These are phyloP conservation scores for Candida quercuum DNA, from an alignment of 805 yeast species.

Conservation along the genomic window DNA sequence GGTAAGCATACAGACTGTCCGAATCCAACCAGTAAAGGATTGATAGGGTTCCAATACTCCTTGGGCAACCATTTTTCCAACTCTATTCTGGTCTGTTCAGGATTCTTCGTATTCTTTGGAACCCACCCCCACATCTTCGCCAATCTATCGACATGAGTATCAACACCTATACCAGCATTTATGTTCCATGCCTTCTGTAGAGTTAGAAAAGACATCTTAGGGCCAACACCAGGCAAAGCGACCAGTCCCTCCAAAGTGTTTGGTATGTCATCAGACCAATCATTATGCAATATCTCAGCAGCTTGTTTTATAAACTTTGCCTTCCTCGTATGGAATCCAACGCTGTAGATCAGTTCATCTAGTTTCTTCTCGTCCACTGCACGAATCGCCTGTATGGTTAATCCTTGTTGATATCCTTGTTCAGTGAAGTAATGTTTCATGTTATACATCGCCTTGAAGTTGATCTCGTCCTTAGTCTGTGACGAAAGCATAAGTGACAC, in stretches of 20 bases:
- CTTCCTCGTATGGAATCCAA: conserved; percentile 84
- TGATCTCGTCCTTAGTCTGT: conserved; percentile 88
- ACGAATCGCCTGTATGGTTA: conserved; percentile 50
- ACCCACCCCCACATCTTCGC: conserved; percentile 83
- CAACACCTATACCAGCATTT: conserved; percentile 86
- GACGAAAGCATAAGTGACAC: conserved; percentile 83
- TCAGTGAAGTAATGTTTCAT: conserved; percentile 45
- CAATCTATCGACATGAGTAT: conserved; percentile 81
- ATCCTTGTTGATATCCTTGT: conserved; percentile 43
- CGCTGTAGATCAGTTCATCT: conserved; percentile 65
- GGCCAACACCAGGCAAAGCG: conserved; percentile 87
- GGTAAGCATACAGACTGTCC: conserved; percentile 87
- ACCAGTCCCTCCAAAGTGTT: conserved; percentile 57
- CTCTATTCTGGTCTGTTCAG: conserved; percentile 68
- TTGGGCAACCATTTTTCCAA: conserved; percentile 72
- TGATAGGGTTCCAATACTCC: conserved; percentile 76
- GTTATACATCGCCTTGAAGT: conserved; percentile 61
- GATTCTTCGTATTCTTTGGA: conserved; percentile 43
- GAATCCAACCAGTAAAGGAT: conserved; percentile 85
- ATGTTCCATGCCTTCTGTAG: conserved; percentile 80
- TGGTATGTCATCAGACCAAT: conserved; percentile 69
- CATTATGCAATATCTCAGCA: conserved; percentile 43
- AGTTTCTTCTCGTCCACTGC: conserved; percentile 48
- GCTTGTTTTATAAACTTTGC: conserved; percentile 64
- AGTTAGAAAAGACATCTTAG: conserved; percentile 85